A percentile compares a stretch with the other conserved stretches of the same genome.
These are phyloP conservation scores for Luffa acutangula DNA, from an alignment of 306 rosid genomes.

Conservation along the genomic window DNA sequence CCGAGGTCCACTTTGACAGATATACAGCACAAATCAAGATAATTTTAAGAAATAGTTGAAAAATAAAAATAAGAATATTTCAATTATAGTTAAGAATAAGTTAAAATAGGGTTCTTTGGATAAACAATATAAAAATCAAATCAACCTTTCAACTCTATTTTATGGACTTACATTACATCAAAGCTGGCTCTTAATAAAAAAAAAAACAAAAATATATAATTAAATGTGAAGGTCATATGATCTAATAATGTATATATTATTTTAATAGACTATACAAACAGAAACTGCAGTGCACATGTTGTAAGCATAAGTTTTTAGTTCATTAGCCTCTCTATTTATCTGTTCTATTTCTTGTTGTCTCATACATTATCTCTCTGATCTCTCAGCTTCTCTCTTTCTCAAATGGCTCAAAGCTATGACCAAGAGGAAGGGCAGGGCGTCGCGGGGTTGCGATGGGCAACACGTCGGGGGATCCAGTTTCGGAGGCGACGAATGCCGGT, in stretches of 20 bases:
- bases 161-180: background rate
- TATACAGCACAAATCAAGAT: no score
- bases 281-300: background rate
- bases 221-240: background rate
- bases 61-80: background rate
- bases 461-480: background rate
- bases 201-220: background rate
- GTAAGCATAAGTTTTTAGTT: background rate
- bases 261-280: background rate
- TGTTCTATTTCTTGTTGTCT: background rate
- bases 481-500: slow-evolving; percentile 8
- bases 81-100: background rate
- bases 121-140: background rate
- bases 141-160: background rate
- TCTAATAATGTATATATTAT: background rate
- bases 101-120: background rate
- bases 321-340: background rate
- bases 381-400: background rate
- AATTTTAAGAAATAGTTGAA: background rate
- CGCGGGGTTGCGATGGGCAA: background rate
- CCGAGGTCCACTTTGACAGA: no score
- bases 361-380: background rate
- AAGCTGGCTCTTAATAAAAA: background rate
- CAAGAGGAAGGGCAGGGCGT: background rate
- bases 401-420: background rate